Conservation (phyloP, 1,139 yeast genomes). For the Suhomyces bribrorum region DNA sequence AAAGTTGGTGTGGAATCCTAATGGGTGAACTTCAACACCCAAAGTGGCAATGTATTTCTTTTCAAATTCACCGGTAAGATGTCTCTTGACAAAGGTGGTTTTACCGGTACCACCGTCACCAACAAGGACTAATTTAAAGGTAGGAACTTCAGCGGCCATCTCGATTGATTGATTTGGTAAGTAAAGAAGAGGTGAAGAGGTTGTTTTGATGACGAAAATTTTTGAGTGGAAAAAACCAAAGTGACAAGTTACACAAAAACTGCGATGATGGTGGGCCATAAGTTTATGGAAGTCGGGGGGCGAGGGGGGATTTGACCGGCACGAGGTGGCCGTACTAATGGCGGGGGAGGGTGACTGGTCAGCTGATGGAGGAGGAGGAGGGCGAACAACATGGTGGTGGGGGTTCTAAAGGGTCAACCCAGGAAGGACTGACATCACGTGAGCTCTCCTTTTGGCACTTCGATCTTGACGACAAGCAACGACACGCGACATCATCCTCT, state of each 20-base stretch:
- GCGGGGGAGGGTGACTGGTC: no score
- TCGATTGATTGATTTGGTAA: slow-evolving; percentile 14
- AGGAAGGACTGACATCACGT: no score
- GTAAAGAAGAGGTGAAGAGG: slow-evolving; percentile 10
- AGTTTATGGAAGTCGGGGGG: no score
- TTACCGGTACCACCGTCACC: slow-evolving; percentile 99
- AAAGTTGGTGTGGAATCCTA: slow-evolving; percentile 96
- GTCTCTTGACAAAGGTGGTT: slow-evolving; percentile 99
- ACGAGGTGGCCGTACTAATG: no score
- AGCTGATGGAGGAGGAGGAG: no score
- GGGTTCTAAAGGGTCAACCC: no score
- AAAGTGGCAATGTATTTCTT: slow-evolving; percentile 98
- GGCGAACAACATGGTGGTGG: no score
- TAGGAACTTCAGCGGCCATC: slow-evolving; percentile 87
- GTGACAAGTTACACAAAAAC: slow-evolving; percentile 10
- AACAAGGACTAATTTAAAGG: slow-evolving; percentile 96
- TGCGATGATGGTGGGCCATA: no score
- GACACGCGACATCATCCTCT: no score
- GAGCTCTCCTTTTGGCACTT: no score
- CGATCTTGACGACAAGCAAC: no score
- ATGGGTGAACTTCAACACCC: slow-evolving; percentile 99
- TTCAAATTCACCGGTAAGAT: slow-evolving; percentile 99
- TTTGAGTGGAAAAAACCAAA: slow-evolving; percentile 8
- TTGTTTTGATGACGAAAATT: slow-evolving; percentile 9
- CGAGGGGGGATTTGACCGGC: no score